Evolutionary conservation across 805 yeast genomes (phyloP).

Genomic region (Candida boidinii): DNA sequence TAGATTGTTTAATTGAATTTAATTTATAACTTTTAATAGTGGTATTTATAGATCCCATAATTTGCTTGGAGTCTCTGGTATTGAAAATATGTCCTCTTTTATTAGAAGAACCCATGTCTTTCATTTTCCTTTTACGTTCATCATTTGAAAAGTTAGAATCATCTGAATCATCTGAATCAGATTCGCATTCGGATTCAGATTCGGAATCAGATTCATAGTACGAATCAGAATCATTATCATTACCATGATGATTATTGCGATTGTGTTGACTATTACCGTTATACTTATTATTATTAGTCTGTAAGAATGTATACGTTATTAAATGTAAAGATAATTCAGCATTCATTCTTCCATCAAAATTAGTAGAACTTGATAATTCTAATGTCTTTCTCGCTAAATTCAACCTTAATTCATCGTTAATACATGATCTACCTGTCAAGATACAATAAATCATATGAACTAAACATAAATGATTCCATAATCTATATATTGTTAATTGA

Average conservation of each 20-base stretch:
- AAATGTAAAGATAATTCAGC: conserved; percentile 61
- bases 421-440: conserved; percentile 51
- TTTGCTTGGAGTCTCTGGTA: no score
- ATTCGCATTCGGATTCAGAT: no score
- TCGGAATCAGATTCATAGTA: no score
- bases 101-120: no score
- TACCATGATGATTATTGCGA: background rate
- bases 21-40: no score
- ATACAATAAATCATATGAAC: conserved; percentile 62
- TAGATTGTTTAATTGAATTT: conserved; percentile 4
- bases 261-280: background rate
- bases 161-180: no score
- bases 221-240: background rate
- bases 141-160: no score
- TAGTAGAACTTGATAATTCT: conserved; percentile 52
- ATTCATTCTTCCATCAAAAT: conserved; percentile 77
- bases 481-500: conserved; percentile 47
- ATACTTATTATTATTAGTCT: conserved; percentile 12
- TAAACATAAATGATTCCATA: conserved; percentile 65
- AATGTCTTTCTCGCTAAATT: conserved; percentile 45
- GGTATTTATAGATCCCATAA: no score
- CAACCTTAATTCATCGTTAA: conserved; percentile 43
- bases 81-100: no score
- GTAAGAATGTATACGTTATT: conserved; percentile 50
- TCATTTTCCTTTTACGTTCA: no score